These are phyloP conservation scores for Gorgonomyces haynaldii DNA, from an alignment of 192 early-diverging fungal species.

Conservation along the genomic window DNA sequence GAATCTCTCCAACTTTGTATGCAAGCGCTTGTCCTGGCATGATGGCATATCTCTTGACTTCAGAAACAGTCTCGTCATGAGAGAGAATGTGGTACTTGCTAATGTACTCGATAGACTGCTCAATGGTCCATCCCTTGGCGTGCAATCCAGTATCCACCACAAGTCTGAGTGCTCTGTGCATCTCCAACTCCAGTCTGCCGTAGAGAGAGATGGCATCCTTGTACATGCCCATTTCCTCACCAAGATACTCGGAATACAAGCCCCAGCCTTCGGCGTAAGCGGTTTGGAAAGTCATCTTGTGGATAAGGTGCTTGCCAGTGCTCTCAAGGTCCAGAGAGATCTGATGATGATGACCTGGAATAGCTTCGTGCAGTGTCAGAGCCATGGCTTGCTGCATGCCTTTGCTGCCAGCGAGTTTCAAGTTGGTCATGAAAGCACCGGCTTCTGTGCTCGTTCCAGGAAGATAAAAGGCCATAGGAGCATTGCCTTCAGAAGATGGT, in stretches of 20 bases:
- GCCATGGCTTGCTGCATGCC: background rate
- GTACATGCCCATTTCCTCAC: slow-evolving; percentile 20
- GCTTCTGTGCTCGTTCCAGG: background rate
- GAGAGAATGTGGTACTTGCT: slow-evolving; percentile 11
- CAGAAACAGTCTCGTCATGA: slow-evolving; percentile 11
- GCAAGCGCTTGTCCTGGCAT: slow-evolving; percentile 27
- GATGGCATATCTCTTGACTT: slow-evolving; percentile 22
- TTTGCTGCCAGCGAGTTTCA: background rate
- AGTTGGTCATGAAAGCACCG: background rate
- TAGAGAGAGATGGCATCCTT: slow-evolving; percentile 13
- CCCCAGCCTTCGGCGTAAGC: slow-evolving; percentile 24
- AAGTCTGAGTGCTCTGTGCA: slow-evolving; percentile 16
- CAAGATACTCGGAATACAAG: slow-evolving; percentile 17
- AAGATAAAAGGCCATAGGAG: background rate
- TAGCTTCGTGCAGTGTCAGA: slow-evolving; percentile 22
- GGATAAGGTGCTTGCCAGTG: slow-evolving; percentile 11
- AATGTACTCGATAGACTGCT: slow-evolving; percentile 21
- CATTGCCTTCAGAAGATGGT: background rate
- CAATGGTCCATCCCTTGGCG: slow-evolving; percentile 22
- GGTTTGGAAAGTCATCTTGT: slow-evolving; percentile 13
- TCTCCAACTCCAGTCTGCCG: slow-evolving; percentile 25
- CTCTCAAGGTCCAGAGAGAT: slow-evolving; percentile 23
- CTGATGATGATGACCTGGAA: slow-evolving; percentile 30
- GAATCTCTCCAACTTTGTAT: slow-evolving; percentile 32
- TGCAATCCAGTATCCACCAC: slow-evolving; percentile 28